phyloP scores from a whole-genome alignment of 495 filamentous ascomycete species.

The Clohesyomyces aquaticus region DNA sequence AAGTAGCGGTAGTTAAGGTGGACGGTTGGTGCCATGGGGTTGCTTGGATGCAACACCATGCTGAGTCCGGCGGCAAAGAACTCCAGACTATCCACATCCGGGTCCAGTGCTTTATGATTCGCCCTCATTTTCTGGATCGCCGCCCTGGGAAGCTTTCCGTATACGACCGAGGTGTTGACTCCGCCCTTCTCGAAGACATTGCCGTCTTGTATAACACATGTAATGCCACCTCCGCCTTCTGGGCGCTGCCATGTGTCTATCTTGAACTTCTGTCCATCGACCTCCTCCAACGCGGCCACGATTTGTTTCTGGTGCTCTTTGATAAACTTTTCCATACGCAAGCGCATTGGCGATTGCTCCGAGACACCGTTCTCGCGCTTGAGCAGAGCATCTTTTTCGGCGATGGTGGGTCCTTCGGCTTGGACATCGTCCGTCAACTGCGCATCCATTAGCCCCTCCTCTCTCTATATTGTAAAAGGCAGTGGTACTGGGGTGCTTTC shows the following conservation, averaged over 20 bases:
- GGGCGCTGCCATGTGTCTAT: constrained; percentile 86
- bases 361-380: constrained; percentile 70
- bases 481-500: too few species aligned
- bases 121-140: constrained; percentile 93
- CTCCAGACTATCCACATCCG: constrained; percentile 74
- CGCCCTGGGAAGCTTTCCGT: constrained; percentile 84
- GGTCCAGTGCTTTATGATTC: constrained; percentile 87
- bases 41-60: constrained; percentile 87
- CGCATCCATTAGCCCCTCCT: constrained; percentile 13
- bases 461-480: too few species aligned
- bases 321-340: constrained; percentile 95
- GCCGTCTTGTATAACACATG: constrained; percentile 92
- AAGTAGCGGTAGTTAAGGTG: constrained; percentile 99
- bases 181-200: constrained; percentile 98
- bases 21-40: constrained; percentile 96
- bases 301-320: constrained; percentile 89
- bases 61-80: constrained; percentile 96
- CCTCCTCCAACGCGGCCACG: constrained; percentile 72
- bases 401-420: constrained; percentile 66
- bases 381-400: constrained; percentile 68
- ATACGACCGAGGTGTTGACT: constrained; percentile 92
- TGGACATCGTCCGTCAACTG: constrained; percentile 50
- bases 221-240: constrained; percentile 82
- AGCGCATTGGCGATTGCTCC: constrained; percentile 85
- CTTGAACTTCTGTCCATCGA: constrained; percentile 80